Evolutionary conservation across 2,329 filamentous ascomycete genomes (phyloP), one percentile per base, ranked within the genome.

Genomic region (Epichloe glyceriae): DNA sequence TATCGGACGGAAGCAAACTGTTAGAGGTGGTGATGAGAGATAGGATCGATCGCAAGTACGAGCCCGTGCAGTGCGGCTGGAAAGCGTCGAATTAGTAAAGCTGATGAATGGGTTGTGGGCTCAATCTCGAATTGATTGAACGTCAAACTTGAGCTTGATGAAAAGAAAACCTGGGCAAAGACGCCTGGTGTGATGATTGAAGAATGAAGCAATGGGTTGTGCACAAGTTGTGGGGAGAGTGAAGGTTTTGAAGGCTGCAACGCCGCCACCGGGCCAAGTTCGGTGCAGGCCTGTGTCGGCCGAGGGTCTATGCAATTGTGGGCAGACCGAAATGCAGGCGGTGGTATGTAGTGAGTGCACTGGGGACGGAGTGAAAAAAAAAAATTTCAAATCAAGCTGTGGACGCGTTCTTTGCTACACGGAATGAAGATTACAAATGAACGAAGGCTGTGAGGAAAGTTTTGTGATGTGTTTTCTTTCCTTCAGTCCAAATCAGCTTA

Each of bases 1-100:
- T 51, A 42, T 14, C 45, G 54, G 55, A 59, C 54, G 51, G 47
- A 57, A 58, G 50, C 55, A 51, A 44, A 33, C 15, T 52, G 15
- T 33, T 39, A 1, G 35, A 37, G 10, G 7, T 39, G 19, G 10
- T 15, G 48, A 39, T 30, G n/a, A 17, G 35, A 19, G 37, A 15
- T 35, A 35, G 12, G 38, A 34, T 17, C 14, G 14, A 34, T 26
- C 14, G 6, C 6, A 17, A 30, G 38, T 30, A 20, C 40, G 8
- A 14, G 45, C 15, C 37, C 41, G 14, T 37, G 37, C n/a, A 43
- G 20, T 17, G 39, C 20, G 34, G 38, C 45, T 47, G 10, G 8
- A n/a, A 19, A 10, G 35, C 14, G 14, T n/a, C 19, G 17, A 11
- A 40, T 51, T 42, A 51, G 49, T 47, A 19, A 50, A n/a, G 14